Evolutionary conservation across 305 asterid species (phyloP).

Genomic region (Fraxinus albicans): DNA sequence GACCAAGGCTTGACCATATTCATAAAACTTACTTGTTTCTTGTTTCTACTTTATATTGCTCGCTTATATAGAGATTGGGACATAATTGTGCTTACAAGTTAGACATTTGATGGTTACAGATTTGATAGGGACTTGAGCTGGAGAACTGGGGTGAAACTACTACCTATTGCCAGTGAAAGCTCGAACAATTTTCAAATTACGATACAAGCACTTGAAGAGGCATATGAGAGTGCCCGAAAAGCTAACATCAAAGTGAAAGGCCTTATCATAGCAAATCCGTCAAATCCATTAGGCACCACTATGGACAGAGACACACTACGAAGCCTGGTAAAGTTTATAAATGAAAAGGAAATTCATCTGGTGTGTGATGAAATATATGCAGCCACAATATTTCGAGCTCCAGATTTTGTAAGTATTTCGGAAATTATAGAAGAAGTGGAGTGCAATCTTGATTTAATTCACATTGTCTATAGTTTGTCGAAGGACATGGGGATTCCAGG

Average conservation of each 20-base stretch:
- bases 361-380: slow-evolving; percentile 81
- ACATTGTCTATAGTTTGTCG: slow-evolving; percentile 63
- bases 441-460: slow-evolving; percentile 41
- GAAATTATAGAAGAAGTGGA: slow-evolving; percentile 48
- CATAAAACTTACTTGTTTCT: too few relatives aligned
- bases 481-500: slow-evolving; percentile 88
- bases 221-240: slow-evolving; percentile 44
- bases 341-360: slow-evolving; percentile 55
- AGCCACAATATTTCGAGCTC: slow-evolving; percentile 39
- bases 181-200: slow-evolving; percentile 60
- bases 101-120: slow-evolving; percentile 36
- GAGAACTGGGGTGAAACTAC: slow-evolving; percentile 62
- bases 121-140: slow-evolving; percentile 73
- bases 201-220: slow-evolving; percentile 43
- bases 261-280: slow-evolving; percentile 65
- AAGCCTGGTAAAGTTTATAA: slow-evolving; percentile 43
- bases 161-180: slow-evolving; percentile 51
- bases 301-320: slow-evolving; percentile 35
- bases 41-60: too few relatives aligned
- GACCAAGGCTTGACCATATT: too few relatives aligned
- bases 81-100: background rate
- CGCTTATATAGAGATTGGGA: too few relatives aligned
- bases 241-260: slow-evolving; percentile 61
- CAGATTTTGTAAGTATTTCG: slow-evolving; percentile 41
- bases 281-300: slow-evolving; percentile 70